These are phyloP conservation scores for Suillus weaverae DNA, from an alignment of 768 basidiomycete genomes.

Conservation along the genomic window DNA sequence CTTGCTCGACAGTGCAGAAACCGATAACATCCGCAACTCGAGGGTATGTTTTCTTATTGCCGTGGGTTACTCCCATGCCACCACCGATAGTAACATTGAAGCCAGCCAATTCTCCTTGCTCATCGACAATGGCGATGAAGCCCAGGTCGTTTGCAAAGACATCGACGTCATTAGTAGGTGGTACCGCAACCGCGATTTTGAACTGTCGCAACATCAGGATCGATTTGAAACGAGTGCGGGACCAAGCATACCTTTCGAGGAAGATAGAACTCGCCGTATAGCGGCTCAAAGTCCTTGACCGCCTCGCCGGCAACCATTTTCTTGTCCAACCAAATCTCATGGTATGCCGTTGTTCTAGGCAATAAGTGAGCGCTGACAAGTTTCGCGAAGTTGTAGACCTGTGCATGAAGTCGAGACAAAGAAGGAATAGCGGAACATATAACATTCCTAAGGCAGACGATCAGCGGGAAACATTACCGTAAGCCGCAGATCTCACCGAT, in stretches of 20 bases:
- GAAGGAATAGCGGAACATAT: constrained; percentile 90
- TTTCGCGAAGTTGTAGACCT: constrained; percentile 84
- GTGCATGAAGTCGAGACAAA: constrained; percentile 79
- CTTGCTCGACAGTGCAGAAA: constrained; percentile 89
- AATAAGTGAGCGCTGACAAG: constrained; percentile 82
- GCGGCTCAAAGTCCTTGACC: constrained; percentile 89
- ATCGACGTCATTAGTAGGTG: constrained; percentile 95
- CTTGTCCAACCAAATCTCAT: constrained; percentile 99
- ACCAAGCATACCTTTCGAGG: constrained; percentile 75
- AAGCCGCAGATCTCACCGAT: constrained; percentile 52
- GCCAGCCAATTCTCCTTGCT: constrained; percentile 75
- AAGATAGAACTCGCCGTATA: constrained; percentile 98
- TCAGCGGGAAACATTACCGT: constrained; percentile 11
- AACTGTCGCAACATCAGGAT: constrained; percentile 52
- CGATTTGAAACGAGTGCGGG: background rate
- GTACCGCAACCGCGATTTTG: constrained; percentile 95
- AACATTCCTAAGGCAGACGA: constrained; percentile 62
- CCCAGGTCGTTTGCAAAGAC: constrained; percentile 95
- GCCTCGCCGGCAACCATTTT: constrained; percentile 94
- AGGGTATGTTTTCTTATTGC: constrained; percentile 98
- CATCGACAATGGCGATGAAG: constrained; percentile 89
- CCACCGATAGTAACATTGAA: constrained; percentile 96
- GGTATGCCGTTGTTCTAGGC: constrained; percentile 90
- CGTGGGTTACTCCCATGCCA: constrained; percentile 99
- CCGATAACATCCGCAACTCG: constrained; percentile 85